Base-by-base conservation (phyloP, 2,329 filamentous ascomycete genomes). In the Neocatenulostroma microsporum region DNA sequence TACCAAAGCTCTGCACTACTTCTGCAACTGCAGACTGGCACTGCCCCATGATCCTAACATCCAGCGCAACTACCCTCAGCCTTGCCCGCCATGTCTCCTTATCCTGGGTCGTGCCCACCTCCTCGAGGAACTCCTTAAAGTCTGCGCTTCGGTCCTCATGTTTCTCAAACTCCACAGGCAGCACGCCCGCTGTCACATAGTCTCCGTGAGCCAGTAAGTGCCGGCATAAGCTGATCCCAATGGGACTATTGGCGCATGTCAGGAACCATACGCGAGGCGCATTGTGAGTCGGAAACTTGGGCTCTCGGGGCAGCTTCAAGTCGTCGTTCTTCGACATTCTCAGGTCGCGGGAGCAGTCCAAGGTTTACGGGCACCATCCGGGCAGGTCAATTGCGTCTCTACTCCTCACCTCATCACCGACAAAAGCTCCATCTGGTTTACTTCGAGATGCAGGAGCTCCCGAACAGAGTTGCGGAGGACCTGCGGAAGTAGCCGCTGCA, bases 191-290 rank as follows among this genome's bases (percentile, higher is more conserved):
- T 31, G 89, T 82, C 30, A 94, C 82, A 58, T 82, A 88, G 62
- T 96, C 91, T 32, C 91, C 89, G 62, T 95, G 87, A n/a, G 78
- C 77, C 31, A 96, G 79, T 28, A 94, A 72, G 51, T 85, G 76
- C 37, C 82, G 78, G 36, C 86, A 83, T 40, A 95, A 73, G 30
- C 84, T 82, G 42, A 94, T 82, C 36, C 82, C 82, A 46, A 95
- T 74, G 10, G 89, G 86, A 23, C 86, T 89, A 42, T 89, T 76
- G 21, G 85, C 84, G 41, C 84, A 82, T 9, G 88, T 94, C 47
- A 98, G 69, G 56, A 98, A 80, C 91, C 91, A 96, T 54, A 89
- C 85, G 54, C 89, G 81, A 34, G 88, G 87, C 33, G 70, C 71
- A 55, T 72, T 70, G 59, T 78, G 74, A 20, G 69, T 64, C 27